Conservation (phyloP, 2,329 filamentous ascomycete species). For the Colletotrichum horii region DNA sequence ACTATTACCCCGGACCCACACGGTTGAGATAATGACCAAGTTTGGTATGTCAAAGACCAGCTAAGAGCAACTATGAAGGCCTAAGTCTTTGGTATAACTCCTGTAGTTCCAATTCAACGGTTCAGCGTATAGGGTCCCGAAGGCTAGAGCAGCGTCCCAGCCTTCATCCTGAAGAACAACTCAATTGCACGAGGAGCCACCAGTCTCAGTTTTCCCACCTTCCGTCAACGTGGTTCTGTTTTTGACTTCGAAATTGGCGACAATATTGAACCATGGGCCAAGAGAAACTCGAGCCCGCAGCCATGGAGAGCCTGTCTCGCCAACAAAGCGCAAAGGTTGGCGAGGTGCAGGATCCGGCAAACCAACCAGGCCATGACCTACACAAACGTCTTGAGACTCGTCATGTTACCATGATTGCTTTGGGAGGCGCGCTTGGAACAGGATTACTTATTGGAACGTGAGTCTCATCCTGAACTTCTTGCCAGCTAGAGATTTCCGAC, state of each 20-base stretch:
- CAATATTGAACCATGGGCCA: background rate
- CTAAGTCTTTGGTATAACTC: background rate
- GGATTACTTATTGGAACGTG: slow-evolving; percentile 55
- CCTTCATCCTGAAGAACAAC: background rate
- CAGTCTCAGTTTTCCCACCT: background rate
- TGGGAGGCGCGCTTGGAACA: slow-evolving; percentile 41
- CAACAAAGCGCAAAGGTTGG: slow-evolving; percentile 4
- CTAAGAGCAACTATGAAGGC: background rate
- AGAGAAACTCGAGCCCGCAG: background rate
- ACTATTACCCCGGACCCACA: background rate
- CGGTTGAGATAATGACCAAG: background rate
- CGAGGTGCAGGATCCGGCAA: background rate
- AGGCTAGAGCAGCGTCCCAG: background rate
- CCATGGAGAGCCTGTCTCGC: background rate
- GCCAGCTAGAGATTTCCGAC: background rate
- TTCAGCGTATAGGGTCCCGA: background rate
- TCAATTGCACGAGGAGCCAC: background rate
- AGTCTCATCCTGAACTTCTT: background rate
- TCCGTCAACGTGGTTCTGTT: background rate
- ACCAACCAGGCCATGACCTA: background rate
- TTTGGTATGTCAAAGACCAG: background rate
- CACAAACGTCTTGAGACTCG: slow-evolving; percentile 29
- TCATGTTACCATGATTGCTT: slow-evolving; percentile 41
- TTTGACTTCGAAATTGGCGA: background rate
- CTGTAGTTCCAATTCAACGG: background rate